Evolutionary conservation across 139 green algal genomes (phyloP), one percentile per base, ranked within the genome.

Genomic region (Coelastrella sp.): DNA sequence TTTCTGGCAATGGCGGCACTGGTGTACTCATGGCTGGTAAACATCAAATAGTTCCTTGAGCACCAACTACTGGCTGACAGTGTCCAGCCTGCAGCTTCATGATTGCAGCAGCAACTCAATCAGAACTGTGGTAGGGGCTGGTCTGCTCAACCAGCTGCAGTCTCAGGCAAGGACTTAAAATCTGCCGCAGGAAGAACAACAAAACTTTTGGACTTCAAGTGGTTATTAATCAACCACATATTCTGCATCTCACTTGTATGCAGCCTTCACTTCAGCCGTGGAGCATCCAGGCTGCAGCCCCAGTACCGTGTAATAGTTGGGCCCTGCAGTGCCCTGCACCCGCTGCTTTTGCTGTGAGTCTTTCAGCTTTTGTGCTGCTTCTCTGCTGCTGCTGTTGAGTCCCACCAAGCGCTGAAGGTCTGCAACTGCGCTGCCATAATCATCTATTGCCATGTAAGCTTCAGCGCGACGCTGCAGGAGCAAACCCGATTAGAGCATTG

Each of bases 291-390:
- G 63, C 70, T 74, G 73, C 57, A 96, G 8, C 7, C 93, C 93
- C 78, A 96, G 84, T 7, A 95, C 91, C 7, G 89, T 82, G 49
- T 96, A 96, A 75, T 96, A 90, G 78, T 95, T 92, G 7, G 73
- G 74, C 27, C 35, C 58, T 19, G 72, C 73, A 25, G 7, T 80
- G 10, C 68, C 68, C 19, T 81, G 66, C 10, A 35, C 7, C 15
- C 58, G 85, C 85, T 66, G 72, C 84, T 66, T 66, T 7, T 25
- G 49, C 78, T 87, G 87, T 8, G 87, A 78, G n/a, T 82, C 57
- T 6, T n/a, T 60, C 56, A 82, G 66, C 78, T 25, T 25, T 24
- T 65, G 14, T 12, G 57, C 57, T 9, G 20, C 81, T 66, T 79
- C 82, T 72, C 66, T 85, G 90, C 90, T 57, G 57, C 92, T 49